phyloP scores from a whole-genome alignment of 1,139 yeast genomes.

The Geotrichum candidum region DNA sequence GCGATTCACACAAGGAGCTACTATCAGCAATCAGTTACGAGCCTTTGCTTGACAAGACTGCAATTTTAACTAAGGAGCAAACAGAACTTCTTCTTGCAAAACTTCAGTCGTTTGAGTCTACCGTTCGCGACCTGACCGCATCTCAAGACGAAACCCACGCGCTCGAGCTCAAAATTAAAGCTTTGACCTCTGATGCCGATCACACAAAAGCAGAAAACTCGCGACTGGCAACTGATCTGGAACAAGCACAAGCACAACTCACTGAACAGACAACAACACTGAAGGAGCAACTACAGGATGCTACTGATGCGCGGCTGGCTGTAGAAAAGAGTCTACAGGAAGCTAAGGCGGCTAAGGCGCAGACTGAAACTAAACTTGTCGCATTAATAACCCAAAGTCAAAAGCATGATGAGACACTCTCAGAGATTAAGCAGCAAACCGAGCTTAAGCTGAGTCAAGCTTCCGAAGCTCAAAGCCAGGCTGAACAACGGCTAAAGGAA shows the following conservation, averaged over 20 bases:
- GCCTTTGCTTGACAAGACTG: neutral
- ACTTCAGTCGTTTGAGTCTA: neutral
- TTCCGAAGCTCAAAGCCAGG: neutral
- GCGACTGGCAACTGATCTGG: neutral
- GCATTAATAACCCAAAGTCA: neutral
- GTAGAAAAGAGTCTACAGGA: neutral
- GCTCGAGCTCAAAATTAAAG: neutral
- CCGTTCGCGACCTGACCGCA: neutral
- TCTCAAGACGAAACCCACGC: neutral
- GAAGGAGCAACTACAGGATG: neutral
- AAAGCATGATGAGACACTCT: neutral
- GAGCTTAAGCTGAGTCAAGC: constrained; percentile 1
- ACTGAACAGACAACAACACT: neutral
- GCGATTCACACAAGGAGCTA: neutral
- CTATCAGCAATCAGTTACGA: neutral
- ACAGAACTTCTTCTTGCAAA: neutral
- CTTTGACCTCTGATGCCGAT: neutral
- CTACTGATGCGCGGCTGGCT: neutral
- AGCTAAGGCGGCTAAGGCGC: neutral
- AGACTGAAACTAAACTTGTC: neutral
- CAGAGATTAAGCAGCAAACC: constrained; percentile 18
- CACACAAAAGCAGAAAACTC: neutral
- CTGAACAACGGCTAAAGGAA: neutral
- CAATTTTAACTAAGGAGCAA: neutral
- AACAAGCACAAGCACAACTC: neutral